Base-by-base conservation (phyloP, 345 rosid species). In the Angophora floribunda region DNA sequence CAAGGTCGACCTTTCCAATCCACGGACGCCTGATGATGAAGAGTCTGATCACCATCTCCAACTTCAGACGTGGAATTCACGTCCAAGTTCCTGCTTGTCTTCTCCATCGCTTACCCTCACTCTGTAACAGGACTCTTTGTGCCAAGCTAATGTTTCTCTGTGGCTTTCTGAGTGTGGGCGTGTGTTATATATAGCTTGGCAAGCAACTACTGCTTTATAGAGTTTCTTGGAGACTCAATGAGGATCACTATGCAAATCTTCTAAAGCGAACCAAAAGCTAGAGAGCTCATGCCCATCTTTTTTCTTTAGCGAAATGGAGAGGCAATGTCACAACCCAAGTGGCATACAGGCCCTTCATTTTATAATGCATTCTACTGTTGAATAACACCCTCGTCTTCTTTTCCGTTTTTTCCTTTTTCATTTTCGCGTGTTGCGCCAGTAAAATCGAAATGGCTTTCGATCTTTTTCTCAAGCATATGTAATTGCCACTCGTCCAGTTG, bases 1-100 rank as follows among this genome's bases (percentile, higher is more conserved):
- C 95, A 96, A 49, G 98, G 94, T 87, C 92, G 93, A 47, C 99
- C 99, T 94, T 95, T 96, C 99, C 98, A 98, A 87, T 98, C 99
- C 84, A 75, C 84, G 10, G 84, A 22, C 84, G 19, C 84, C 84
- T 10, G 84, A 41, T 21, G 49, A 41, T 41, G 84, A 44, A 19
- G 49, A 75, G 44, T 41, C 49, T 41, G 49, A 41, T 75, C 84
- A 11, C 84, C 49, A 41, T 75, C 84, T 41, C 49, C 49, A 11
- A 75, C 21, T 41, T 75, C 49, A 21, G 84, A 41, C 14, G 49
- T 75, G 2, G 14, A 75, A 75, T 45, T 41, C 19, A 41, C 14
- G 28, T 41, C 84, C 84, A 6, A 75, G 26, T 75, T 41, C 84
- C 49, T 41, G 49, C 49, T 75, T 19, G 84, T 75, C 84, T 75